Conservation (phyloP, 257 asterid genomes). For the Solanum raphanifolium region DNA sequence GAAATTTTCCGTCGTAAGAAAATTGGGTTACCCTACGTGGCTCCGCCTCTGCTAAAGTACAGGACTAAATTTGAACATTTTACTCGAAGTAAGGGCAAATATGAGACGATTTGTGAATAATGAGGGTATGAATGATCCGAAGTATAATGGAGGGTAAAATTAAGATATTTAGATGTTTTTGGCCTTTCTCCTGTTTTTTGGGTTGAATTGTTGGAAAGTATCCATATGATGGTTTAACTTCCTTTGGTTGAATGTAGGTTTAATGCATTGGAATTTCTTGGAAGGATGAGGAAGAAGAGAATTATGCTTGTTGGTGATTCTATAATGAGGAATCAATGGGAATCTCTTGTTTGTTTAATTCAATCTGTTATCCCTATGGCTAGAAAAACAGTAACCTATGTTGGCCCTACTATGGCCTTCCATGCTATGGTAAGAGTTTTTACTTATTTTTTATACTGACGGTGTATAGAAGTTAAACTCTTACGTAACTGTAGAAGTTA, state of each 20-base stretch:
- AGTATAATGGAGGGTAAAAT: background rate
- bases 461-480: background rate
- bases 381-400: slow-evolving; percentile 59
- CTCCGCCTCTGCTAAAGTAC: background rate
- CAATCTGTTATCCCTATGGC: slow-evolving; percentile 71
- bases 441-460: background rate
- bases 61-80: background rate
- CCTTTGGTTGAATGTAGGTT: slow-evolving; percentile 37
- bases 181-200: background rate
- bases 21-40: background rate
- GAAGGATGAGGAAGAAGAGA: slow-evolving; percentile 79
- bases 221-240: background rate
- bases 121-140: background rate
- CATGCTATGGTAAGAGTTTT: slow-evolving; percentile 65
- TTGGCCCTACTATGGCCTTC: slow-evolving; percentile 81
- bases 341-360: slow-evolving; percentile 78
- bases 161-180: background rate
- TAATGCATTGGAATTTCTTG: slow-evolving; percentile 81
- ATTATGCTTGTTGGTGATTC: slow-evolving; percentile 93
- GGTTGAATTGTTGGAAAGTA: background rate
- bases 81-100: background rate
- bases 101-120: background rate
- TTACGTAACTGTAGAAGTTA: background rate
- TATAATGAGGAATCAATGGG: slow-evolving; percentile 94
- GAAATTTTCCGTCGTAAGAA: background rate